phyloP scores from a whole-genome alignment of 495 filamentous ascomycete species.

The Trichocladium antarcticum region DNA sequence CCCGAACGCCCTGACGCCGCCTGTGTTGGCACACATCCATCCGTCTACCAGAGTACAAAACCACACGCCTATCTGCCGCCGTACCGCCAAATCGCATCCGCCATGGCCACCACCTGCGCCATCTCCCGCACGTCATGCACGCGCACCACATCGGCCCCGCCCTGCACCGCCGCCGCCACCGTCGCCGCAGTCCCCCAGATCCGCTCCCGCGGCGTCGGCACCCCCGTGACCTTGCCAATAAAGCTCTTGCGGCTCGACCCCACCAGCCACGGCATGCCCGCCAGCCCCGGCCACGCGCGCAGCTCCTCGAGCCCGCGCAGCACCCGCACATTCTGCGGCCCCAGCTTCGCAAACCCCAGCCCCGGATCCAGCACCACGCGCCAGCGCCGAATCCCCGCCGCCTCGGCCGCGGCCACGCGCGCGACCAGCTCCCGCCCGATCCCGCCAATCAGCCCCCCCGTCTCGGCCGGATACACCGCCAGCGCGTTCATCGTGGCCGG shows the following conservation, averaged over 20 bases:
- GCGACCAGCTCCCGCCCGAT: conserved; percentile 57
- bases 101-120: conserved; percentile 75
- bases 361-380: conserved; percentile 91
- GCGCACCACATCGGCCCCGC: conserved; percentile 89
- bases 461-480: conserved; percentile 50
- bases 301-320: conserved; percentile 55
- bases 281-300: conserved; percentile 49
- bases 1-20: too few species aligned
- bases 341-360: conserved; percentile 82
- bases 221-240: conserved; percentile 72
- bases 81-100: conserved; percentile 76
- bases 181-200: conserved; percentile 82
- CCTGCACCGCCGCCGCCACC: conserved; percentile 73
- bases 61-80: conserved; percentile 10
- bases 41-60: too few species aligned
- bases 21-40: too few species aligned
- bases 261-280: conserved; percentile 76
- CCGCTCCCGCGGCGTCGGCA: conserved; percentile 46
- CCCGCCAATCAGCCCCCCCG: conserved; percentile 54
- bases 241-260: conserved; percentile 87
- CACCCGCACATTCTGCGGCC: conserved; percentile 69
- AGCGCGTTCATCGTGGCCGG: conserved; percentile 70
- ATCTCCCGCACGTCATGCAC: conserved; percentile 93
- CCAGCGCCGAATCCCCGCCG: conserved; percentile 78
- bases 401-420: conserved; percentile 66